These are phyloP conservation scores for Physcomitrellopsis africana DNA, from an alignment of 225 moss, liverwort and hornwort genomes.

Conservation along the genomic window DNA sequence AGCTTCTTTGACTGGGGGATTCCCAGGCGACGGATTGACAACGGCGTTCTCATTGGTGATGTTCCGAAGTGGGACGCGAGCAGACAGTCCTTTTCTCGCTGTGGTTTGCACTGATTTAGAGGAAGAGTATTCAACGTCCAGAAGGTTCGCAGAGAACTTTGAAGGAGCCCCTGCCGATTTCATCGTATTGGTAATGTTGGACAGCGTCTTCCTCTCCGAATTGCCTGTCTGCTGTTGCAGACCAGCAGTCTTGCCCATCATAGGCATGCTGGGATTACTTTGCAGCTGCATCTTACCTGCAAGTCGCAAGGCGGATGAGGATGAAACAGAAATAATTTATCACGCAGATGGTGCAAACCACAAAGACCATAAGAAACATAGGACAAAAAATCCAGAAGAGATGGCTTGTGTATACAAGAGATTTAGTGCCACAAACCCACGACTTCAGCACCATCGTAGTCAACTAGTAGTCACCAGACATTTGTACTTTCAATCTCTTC, in stretches of 20 bases:
- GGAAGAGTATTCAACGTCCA: conserved; percentile 50
- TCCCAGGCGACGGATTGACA: conserved; percentile 38
- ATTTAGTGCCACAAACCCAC: background rate
- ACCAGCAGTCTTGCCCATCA: conserved; percentile 36
- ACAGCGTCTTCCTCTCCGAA: conserved; percentile 59
- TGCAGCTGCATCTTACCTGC: conserved; percentile 63
- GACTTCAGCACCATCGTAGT: background rate
- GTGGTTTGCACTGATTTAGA: conserved; percentile 39
- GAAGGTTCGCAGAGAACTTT: conserved; percentile 36
- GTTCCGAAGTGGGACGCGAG: conserved; percentile 65
- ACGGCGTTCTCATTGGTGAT: conserved; percentile 56
- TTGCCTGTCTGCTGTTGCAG: conserved; percentile 39
- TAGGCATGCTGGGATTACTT: conserved; percentile 35
- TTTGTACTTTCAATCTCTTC: background rate
- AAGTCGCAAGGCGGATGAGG: conserved; percentile 6
- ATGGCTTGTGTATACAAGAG: background rate
- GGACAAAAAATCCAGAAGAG: no score
- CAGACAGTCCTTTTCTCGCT: conserved; percentile 37
- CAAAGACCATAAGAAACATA: background rate
- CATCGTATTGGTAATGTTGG: conserved; percentile 62
- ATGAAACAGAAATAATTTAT: background rate
- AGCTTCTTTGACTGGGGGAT: conserved; percentile 45
- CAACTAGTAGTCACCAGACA: background rate
- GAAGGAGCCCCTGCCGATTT: conserved; percentile 39
- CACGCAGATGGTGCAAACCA: background rate